Base-by-base conservation (phyloP, 2,329 filamentous ascomycete species). In the Neodidymelliopsis sp. region DNA sequence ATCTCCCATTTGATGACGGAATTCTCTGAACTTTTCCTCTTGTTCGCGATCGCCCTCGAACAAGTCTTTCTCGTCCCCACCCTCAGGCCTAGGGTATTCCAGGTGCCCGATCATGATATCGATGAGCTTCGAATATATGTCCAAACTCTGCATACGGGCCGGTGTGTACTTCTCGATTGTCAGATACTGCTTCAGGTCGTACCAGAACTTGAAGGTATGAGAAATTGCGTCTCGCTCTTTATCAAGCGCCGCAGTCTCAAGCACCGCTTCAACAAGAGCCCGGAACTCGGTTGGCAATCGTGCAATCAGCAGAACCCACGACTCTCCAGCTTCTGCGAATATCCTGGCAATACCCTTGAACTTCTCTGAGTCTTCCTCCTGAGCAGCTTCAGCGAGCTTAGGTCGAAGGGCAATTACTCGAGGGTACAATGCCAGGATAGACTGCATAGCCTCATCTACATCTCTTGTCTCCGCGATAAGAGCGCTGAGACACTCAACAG, bases 191-290 rank as follows among this genome's bases (percentile, higher is more conserved):
- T 99, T 99, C 35, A 99, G 82, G 69, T 99, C 94, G 70, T 95
- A 97, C 94, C 94, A 99, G 77, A 99, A 97, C 60, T 85, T 86
- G 75, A 99, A 99, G 0, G 95, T 99, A 65, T 94, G 86, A 43
- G 91, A 90, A 56, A 99, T 91, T 4, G 92, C 91, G 59, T 99
- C 94, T 54, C 89, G 85, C 43, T 97, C 93, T 69, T 86, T 86
- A 72, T 99, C 94, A 59, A 89, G 84, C 9, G 88, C 84, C 53
- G 90, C 92, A 67, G 91, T 96, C 75, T 97, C 92, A n/a, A 97
- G 81, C 12, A 99, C 86, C 6, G 89, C 86, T 65, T 97, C 91
- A 9, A 99, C 93, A 4, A 99, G 80, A 9, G 84, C 85, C 28
- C 89, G 84, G 77, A 97, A 97, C 39, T 92, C 85, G 11, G 77